Evolutionary conservation across 2,329 filamentous ascomycete genomes (phyloP), one percentile per base, ranked within the genome.

Genomic region (Aspergillus sp.): DNA sequence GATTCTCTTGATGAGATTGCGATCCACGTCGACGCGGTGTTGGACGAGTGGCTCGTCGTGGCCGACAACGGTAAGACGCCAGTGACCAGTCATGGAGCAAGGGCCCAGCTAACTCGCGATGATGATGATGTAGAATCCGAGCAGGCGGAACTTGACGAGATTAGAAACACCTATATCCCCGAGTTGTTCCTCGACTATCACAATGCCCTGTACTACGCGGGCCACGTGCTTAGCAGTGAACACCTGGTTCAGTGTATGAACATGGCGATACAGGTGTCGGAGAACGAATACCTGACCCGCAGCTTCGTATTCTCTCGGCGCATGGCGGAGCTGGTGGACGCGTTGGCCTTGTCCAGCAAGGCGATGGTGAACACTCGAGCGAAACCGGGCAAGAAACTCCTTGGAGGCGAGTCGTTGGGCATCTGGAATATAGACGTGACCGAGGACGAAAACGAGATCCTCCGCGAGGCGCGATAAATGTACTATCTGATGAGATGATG

Each of bases 191-290:
- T 99, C 46, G 89, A 88, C 2, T 97, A 94, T 69, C 84, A 94
- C 66, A 87, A 83, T 63, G 86, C 88, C 1, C 77, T 97, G 46
- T 88, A 95, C 68, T 88, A 88, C 65, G 88, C 88, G 0, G 91
- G 90, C 3, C 86, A 85, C 44, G 81, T 84, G 45, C 76, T 95
- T 41, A 87, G 85, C 43, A 85, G 91, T 41, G 89, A 93, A 53
- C 83, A 88, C 59, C 79, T 96, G 16, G 80, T 94, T 21, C 86
- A 93, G 66, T 89, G 87, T 63, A 93, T 99, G 88, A 89, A 96
- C 54, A 78, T 99, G 14, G 87, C 91, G 1, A 85, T 86, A 2
- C 81, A 96, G 47, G 90, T 93, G 2, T 85, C 88, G 52, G 83
- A 86, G 58, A 82, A 80, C 55, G 85, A 85, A 20, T 85, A 87